Percentiles rank a stretch among this genome's conserved stretches.
Conservation (phyloP, 495 filamentous ascomycete genomes). For the Lepidopterella palustris region DNA sequence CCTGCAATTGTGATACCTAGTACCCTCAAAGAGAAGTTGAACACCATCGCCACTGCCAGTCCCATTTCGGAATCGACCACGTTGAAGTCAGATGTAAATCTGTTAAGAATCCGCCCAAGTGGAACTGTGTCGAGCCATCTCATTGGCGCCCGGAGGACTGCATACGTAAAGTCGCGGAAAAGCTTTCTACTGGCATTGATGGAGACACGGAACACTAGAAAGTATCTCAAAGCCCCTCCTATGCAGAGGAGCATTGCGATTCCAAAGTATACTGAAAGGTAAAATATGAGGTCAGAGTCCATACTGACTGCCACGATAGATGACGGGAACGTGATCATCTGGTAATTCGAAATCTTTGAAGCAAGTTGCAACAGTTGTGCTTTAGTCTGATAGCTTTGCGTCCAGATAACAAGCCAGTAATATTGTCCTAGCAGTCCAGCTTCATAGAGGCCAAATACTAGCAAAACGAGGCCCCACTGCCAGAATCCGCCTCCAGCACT, state of each 20-base stretch:
- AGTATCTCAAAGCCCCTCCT: conserved; percentile 51
- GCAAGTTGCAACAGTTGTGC: neutral
- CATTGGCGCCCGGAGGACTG: conserved; percentile 62
- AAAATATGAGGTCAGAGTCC: conserved; percentile 46
- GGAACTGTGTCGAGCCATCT: conserved; percentile 80
- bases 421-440: conserved; percentile 47
- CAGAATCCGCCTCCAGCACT: conserved; percentile 56
- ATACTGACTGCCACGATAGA: neutral
- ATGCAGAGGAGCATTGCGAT: conserved; percentile 53
- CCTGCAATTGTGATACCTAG: conserved; percentile 51
- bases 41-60: neutral
- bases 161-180: conserved; percentile 57
- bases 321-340: neutral
- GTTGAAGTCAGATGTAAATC: conserved; percentile 73
- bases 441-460: conserved; percentile 48
- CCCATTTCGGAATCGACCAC: conserved; percentile 26
- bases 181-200: conserved; percentile 57
- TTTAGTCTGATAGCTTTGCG: conserved; percentile 37
- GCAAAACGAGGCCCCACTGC: conserved; percentile 54
- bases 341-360: neutral
- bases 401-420: conserved; percentile 71
- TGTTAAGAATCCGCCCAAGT: conserved; percentile 68
- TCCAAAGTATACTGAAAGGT: conserved; percentile 60
- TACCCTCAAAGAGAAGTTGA: neutral
- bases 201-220: conserved; percentile 52